These are phyloP conservation scores for Hyaloperonospora arabidopsidis DNA, from an alignment of 352 stramenopile species.

Conservation along the genomic window DNA sequence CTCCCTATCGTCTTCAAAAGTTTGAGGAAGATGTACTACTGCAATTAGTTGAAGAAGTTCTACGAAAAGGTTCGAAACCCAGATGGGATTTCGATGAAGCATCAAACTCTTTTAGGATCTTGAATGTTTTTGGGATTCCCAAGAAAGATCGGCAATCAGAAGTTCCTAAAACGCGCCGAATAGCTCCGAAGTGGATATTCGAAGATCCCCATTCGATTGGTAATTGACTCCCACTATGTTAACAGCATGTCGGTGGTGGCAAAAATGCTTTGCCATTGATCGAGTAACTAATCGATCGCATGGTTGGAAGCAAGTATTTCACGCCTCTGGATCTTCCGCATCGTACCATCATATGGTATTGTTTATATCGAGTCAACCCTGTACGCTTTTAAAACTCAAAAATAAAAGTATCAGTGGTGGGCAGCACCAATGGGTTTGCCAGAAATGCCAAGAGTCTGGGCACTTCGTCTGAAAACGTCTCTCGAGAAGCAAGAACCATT, in stretches of 20 bases:
- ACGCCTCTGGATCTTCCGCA: background rate
- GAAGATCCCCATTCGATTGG: constrained; percentile 8
- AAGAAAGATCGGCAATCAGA: constrained; percentile 13
- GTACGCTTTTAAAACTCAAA: background rate
- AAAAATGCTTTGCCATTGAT: background rate
- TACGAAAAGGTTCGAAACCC: constrained; percentile 14
- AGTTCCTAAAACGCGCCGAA: constrained; percentile 7
- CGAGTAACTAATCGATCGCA: background rate
- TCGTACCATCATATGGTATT: constrained; percentile 7
- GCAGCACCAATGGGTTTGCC: constrained; percentile 6
- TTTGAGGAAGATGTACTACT: constrained; percentile 9
- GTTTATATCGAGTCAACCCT: background rate
- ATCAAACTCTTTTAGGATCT: constrained; percentile 21
- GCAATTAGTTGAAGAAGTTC: constrained; percentile 12
- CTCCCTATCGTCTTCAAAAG: constrained; percentile 13
- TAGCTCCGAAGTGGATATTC: constrained; percentile 13
- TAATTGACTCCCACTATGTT: background rate
- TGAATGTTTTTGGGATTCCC: constrained; percentile 21
- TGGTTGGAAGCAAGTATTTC: background rate
- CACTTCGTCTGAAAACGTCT: background rate
- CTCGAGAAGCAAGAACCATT: background rate
- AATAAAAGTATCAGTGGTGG: constrained; percentile 7
- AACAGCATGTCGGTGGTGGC: background rate
- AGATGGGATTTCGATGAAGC: too few species aligned
- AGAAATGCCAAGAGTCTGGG: constrained; percentile 6